Evolutionary conservation across 1,284 basidiomycete species (phyloP).

Genomic region (Athelia psychrophila): DNA sequence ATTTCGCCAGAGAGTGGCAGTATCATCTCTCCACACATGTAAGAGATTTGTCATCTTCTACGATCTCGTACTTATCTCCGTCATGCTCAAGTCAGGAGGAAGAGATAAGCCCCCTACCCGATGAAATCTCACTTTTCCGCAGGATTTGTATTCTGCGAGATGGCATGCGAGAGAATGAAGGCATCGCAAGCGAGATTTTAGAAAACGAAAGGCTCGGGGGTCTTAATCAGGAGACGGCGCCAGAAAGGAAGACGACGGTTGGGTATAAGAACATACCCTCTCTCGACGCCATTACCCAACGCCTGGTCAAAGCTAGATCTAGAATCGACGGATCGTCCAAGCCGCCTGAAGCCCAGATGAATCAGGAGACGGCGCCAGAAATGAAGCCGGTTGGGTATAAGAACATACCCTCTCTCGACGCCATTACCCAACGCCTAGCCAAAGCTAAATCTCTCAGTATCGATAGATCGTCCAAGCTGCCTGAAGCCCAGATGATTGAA

Average conservation of each 20-base stretch:
- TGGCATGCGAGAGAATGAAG: no score
- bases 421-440: slow-evolving; percentile 72
- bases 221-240: slow-evolving; percentile 49
- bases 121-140: no score
- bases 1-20: no score
- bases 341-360: slow-evolving; percentile 73
- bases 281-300: slow-evolving; percentile 77
- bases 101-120: no score
- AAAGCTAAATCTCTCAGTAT: slow-evolving; percentile 67
- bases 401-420: slow-evolving; percentile 80
- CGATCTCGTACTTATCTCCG: no score
- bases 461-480: slow-evolving; percentile 69
- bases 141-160: no score
- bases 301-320: slow-evolving; percentile 63
- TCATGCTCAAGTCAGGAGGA: no score
- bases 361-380: slow-evolving; percentile 47
- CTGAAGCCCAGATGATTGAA: slow-evolving; percentile 71
- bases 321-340: slow-evolving; percentile 68
- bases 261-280: slow-evolving; percentile 86
- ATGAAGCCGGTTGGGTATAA: slow-evolving; percentile 70
- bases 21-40: no score
- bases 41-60: no score
- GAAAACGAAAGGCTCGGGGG: slow-evolving; percentile 60
- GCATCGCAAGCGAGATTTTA: slow-evolving; percentile 54
- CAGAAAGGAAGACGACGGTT: slow-evolving; percentile 49